phyloP scores from a whole-genome alignment of 257 asterid genomes.

The Fraxinus americana region DNA sequence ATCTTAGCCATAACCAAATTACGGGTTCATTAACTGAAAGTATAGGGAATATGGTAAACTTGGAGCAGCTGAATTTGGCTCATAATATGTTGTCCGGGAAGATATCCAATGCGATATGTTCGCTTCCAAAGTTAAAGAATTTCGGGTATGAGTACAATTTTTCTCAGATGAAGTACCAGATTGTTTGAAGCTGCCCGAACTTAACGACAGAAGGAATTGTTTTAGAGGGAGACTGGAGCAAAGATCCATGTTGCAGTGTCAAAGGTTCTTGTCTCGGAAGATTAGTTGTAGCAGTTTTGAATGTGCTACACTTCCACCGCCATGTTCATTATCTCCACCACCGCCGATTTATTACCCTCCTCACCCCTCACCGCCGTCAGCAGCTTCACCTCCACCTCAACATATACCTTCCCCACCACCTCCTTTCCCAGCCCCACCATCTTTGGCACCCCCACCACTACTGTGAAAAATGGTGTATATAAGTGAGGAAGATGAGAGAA shows the following conservation, averaged over 20 bases:
- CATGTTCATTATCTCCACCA: constrained; percentile 25
- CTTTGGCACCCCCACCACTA: constrained; percentile 13
- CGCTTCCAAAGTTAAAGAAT: constrained; percentile 39
- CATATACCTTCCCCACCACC: constrained; percentile 10
- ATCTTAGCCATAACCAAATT: constrained; percentile 54
- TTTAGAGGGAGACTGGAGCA: constrained; percentile 45
- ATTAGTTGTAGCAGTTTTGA: constrained; percentile 46
- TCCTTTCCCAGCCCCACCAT: constrained; percentile 7
- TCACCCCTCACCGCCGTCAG: constrained; percentile 20
- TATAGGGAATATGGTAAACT: constrained; percentile 45
- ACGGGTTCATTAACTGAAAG: constrained; percentile 50
- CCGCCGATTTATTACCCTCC: constrained; percentile 24
- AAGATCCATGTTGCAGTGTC: constrained; percentile 43
- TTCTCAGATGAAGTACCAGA: constrained; percentile 41
- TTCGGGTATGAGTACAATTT: constrained; percentile 45
- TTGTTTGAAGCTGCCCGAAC: constrained; percentile 36
- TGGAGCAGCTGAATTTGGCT: constrained; percentile 57
- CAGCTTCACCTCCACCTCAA: constrained; percentile 1
- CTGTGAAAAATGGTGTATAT: background rate
- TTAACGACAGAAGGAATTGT: constrained; percentile 51
- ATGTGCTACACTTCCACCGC: constrained; percentile 28
- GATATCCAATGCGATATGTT: constrained; percentile 39
- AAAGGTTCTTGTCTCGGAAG: constrained; percentile 42
- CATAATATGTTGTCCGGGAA: constrained; percentile 51
- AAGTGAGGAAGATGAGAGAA: too few relatives aligned